Base-by-base conservation (phyloP, 1,284 basidiomycete genomes). In the Salmacisia buchloeana region DNA sequence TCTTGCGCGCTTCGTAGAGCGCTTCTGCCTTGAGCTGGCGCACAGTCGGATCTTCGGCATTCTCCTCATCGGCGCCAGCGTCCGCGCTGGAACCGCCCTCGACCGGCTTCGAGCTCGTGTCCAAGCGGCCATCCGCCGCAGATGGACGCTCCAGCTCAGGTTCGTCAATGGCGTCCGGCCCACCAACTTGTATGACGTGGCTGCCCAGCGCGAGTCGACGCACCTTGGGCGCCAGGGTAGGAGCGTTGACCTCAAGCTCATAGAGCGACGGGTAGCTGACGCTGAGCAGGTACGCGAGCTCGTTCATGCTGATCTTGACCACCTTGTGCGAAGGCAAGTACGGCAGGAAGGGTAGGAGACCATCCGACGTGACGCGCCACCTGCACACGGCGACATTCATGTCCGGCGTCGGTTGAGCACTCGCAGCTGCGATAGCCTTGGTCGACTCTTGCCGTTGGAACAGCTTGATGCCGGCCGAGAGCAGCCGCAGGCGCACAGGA, bases 391-490 rank as follows among this genome's bases (percentile, higher is more conserved):
- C 78, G 6, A 83, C 83, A 21, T 72, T 70, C 13, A 59, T 75
- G 27, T 79, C 78, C 59, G 34, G 18, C 59, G 10, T 29, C 52
- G 9, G 27, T 12, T n/a, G n/a, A n/a, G n/a, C n/a, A n/a, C n/a
- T n/a, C n/a, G n/a, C n/a, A 18, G 36, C 31, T 6, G n/a, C 10
- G 10, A 6, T 21, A 25, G 46, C 18, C 34, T 82, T 81, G 58
- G 76, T 73, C 23, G 81, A 81, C 67, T 86, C 85, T 75, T 86
- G 85, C 31, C 85, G 81, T 3, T 83, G 82, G 68, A 87, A 85
- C 18, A 83, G 77, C 81, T 96, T 96, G 63, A 94, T 92, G 34
- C 96, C 96, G 45, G 90, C 89, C 35, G 90, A 88, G 74, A 94
- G 88, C 63, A 98, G 86, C 1, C 96, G 88, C 63, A 97, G 84